Evolutionary conservation across 257 asterid species (phyloP).

Genomic region (Buddleja alternifolia): DNA sequence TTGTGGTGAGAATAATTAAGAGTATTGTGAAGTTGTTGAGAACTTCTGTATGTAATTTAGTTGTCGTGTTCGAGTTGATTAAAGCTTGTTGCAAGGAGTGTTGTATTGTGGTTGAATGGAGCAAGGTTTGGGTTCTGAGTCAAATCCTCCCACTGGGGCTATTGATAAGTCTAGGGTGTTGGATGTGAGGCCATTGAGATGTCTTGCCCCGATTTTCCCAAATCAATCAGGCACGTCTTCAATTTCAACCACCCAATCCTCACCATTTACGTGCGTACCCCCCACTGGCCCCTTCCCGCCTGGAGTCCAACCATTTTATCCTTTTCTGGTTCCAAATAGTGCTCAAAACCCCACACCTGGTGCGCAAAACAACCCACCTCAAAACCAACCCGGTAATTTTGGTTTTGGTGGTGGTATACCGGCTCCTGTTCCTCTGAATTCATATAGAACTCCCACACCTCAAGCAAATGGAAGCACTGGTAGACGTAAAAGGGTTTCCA

Average conservation of each 20-base stretch:
- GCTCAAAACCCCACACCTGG: constrained; percentile 39
- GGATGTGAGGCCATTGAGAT: constrained; percentile 76
- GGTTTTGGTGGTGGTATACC: constrained; percentile 46
- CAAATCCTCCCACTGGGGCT: constrained; percentile 46
- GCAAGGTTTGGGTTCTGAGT: constrained; percentile 54
- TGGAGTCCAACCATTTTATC: constrained; percentile 88
- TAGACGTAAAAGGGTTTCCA: constrained; percentile 40
- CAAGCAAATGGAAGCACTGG: constrained; percentile 52
- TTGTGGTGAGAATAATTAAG: constrained; percentile 14
- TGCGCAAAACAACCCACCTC: constrained; percentile 34
- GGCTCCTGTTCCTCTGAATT: constrained; percentile 70
- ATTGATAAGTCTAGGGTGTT: constrained; percentile 82
- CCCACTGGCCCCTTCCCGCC: constrained; percentile 90
- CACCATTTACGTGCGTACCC: constrained; percentile 76
- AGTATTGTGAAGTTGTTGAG: constrained; percentile 3
- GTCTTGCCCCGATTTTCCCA: constrained; percentile 81
- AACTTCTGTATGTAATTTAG: not conserved
- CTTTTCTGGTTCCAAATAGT: constrained; percentile 48
- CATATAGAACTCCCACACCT: constrained; percentile 67
- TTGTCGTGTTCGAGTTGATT: constrained; percentile 7
- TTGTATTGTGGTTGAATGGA: constrained; percentile 56
- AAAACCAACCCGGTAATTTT: constrained; percentile 38
- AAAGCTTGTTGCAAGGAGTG: constrained; percentile 15
- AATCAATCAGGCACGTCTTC: constrained; percentile 52
- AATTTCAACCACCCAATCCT: constrained; percentile 51